These are phyloP conservation scores for Westerdykella sp. DNA, from an alignment of 2,329 filamentous ascomycete species.

Conservation along the genomic window DNA sequence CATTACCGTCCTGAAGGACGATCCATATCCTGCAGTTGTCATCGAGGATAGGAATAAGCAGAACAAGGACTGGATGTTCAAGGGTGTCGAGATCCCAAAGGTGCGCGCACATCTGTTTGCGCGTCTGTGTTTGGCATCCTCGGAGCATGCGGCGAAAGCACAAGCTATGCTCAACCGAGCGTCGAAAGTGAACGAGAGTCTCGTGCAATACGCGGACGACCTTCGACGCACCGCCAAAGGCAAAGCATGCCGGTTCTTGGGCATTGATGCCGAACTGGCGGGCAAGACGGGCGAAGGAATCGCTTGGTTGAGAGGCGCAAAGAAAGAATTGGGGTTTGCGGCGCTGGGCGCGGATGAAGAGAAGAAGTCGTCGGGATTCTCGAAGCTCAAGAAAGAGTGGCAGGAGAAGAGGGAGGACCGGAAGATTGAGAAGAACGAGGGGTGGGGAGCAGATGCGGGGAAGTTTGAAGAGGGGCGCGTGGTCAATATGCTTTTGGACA, in stretches of 20 bases:
- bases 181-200: conserved; percentile 53
- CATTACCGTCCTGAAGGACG: conserved; percentile 85
- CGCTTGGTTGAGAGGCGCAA: conserved; percentile 75
- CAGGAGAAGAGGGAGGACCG: conserved; percentile 73
- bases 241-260: conserved; percentile 84
- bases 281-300: conserved; percentile 79
- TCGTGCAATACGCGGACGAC: conserved; percentile 70
- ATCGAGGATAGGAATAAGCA: conserved; percentile 74
- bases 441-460: conserved; percentile 79
- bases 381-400: conserved; percentile 66
- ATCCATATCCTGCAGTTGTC: conserved; percentile 80
- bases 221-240: conserved; percentile 69
- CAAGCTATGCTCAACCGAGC: conserved; percentile 43
- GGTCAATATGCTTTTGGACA: conserved; percentile 76
- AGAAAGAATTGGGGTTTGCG: conserved; percentile 64
- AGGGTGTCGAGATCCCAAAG: conserved; percentile 77
- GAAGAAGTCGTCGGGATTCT: conserved; percentile 51
- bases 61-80: conserved; percentile 96
- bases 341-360: conserved; percentile 35
- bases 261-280: conserved; percentile 76
- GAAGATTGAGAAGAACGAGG: conserved; percentile 63
- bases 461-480: conserved; percentile 78
- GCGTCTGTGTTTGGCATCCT: conserved; percentile 76
- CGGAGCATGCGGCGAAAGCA: conserved; percentile 78
- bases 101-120: conserved; percentile 85